Base-by-base conservation (phyloP, 2,329 filamentous ascomycete species). In the Stagonosporopsis vannaccii region DNA sequence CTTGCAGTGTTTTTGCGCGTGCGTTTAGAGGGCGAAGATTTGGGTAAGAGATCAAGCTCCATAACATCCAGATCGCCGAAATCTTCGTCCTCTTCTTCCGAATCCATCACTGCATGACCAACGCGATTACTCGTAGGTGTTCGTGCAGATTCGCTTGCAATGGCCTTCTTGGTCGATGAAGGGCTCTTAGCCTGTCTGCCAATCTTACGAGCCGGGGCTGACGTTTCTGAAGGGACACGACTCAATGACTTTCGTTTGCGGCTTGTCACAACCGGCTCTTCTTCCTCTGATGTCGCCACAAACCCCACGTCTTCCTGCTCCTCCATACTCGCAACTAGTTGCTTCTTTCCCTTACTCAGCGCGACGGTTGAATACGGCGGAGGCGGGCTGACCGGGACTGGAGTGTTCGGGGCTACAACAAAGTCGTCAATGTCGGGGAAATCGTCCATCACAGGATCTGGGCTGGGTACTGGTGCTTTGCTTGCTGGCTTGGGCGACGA, bases 351-450 rank as follows among this genome's bases (percentile, higher is more conserved):
- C 49, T 39, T 50, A 32, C 32, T 49, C 11, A 45, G 46, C 28
- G 73, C 70, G 23, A 78, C 69, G 0, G 78, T 80, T 2, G 80
- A 82, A 58, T 81, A 82, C 4, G 80, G 80, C 7, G 74, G 74
- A 17, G 74, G 74, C 13, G 73, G 73, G 19, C 67, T 65, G 23
- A 51, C 58, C 26, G 65, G 66, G 26, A 63, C 57, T 45, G 55
- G 35, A 15, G 64, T 61, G n/a, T 59, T 56, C 25, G 65, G 62
- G 25, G 59, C 60, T 54, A 62, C 56, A 17, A 66, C 39, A 20
- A 74, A 56, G n/a, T 71, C 67, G 41, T 80, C 78, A 33, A 81
- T 79, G 19, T 75, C 63, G 4, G 69, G 65, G 54, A 79, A 79
- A 2, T 73, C 75, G 23, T 65, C 60, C 5, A 59, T 46, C 12